Conservation (phyloP, 23 red algal genomes). For the Gracilaria gracilis region DNA sequence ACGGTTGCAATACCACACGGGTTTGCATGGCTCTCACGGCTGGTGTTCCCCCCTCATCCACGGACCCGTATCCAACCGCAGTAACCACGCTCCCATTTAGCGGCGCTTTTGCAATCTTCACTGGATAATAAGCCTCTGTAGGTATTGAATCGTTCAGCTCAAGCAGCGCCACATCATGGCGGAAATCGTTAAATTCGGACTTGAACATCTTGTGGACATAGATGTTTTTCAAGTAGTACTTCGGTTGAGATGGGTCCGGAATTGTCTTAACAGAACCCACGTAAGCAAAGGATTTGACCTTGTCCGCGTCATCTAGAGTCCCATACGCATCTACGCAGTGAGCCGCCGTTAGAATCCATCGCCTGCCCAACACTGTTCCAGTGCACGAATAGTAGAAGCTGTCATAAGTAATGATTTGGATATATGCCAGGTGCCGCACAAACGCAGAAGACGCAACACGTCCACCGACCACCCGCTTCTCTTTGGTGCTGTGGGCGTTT, state of each 20-base stretch:
- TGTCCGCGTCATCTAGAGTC: slow-evolving; percentile 8
- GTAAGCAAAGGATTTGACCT: not conserved
- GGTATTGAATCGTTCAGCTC: slow-evolving; percentile 16
- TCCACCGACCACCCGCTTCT: slow-evolving; percentile 19
- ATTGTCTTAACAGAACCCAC: not conserved
- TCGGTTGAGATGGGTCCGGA: slow-evolving; percentile 13
- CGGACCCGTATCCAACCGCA: slow-evolving; percentile 44
- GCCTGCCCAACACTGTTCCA: slow-evolving; percentile 9
- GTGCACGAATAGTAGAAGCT: slow-evolving; percentile 30
- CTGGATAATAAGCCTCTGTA: slow-evolving; percentile 1
- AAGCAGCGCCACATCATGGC: slow-evolving; percentile 33
- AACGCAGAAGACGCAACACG: not conserved
- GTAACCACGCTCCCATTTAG: slow-evolving; percentile 2
- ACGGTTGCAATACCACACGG: slow-evolving; percentile 1
- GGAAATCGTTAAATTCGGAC: slow-evolving; percentile 18
- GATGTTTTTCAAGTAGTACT: slow-evolving; percentile 12
- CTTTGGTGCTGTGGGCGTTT: slow-evolving; percentile 8
- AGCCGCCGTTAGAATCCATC: slow-evolving; percentile 41
- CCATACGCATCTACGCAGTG: slow-evolving; percentile 41
- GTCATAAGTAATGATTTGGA: slow-evolving; percentile 23
- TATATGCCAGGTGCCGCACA: slow-evolving; percentile 16
- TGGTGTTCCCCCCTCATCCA: slow-evolving; percentile 30
- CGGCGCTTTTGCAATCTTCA: slow-evolving; percentile 22
- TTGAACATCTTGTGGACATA: slow-evolving; percentile 11
- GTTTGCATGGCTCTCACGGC: slow-evolving; percentile 39